phyloP scores from a whole-genome alignment of 192 early-diverging fungal genomes.

The Linnemannia zychae region DNA sequence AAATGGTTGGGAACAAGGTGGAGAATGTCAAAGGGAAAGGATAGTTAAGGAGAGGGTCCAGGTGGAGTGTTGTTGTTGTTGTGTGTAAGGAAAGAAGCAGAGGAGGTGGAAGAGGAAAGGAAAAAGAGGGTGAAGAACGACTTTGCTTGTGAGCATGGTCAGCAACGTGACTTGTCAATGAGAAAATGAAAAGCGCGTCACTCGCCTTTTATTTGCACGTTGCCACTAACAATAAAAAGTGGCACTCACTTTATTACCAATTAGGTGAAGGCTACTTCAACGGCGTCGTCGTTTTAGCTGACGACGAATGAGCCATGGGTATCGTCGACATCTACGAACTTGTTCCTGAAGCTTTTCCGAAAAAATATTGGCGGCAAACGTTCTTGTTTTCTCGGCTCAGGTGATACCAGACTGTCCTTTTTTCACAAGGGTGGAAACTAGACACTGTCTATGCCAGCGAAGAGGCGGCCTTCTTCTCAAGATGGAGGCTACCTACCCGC shows the following conservation, averaged over 20 bases:
- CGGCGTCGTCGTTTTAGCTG: neutral
- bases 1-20: neutral
- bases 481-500: conserved; percentile 10
- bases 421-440: conserved; percentile 16
- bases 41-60: neutral
- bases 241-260: too few relatives aligned
- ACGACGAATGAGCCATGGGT: neutral
- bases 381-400: neutral
- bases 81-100: neutral
- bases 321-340: neutral
- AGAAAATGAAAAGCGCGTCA: neutral
- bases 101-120: neutral
- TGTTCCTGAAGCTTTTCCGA: neutral
- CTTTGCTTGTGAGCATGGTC: neutral
- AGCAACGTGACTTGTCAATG: neutral
- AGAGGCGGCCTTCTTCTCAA: neutral
- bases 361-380: neutral
- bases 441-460: conserved; percentile 9
- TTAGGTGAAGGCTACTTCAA: too few relatives aligned
- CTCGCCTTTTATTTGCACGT: neutral
- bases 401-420: conserved; percentile 18
- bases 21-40: neutral
- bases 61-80: neutral
- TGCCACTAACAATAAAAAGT: neutral
- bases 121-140: neutral